Conservation (phyloP, 2,329 filamentous ascomycete genomes). For the Dactylellina cionopaga region DNA sequence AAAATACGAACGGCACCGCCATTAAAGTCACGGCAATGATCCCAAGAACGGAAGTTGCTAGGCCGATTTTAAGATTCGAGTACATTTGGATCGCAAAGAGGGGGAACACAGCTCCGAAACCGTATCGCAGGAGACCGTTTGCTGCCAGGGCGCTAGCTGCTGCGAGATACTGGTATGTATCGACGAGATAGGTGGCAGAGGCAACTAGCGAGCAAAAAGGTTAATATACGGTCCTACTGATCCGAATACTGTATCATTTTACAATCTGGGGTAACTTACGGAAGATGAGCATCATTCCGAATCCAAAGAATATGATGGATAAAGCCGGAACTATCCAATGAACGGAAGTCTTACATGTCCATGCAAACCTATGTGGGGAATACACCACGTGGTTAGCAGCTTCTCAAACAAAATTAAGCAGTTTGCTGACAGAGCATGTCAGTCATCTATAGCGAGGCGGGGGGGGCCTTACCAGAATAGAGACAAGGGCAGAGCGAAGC, state of each 20-base stretch:
- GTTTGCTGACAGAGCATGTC: neutral
- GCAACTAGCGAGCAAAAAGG: slow-evolving; percentile 18
- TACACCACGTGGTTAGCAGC: slow-evolving; percentile 10
- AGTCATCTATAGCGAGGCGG: neutral
- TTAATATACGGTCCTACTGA: slow-evolving; percentile 33
- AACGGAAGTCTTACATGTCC: slow-evolving; percentile 64
- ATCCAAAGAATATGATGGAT: slow-evolving; percentile 69
- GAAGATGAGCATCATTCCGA: slow-evolving; percentile 71
- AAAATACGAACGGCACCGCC: slow-evolving; percentile 68
- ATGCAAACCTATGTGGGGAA: slow-evolving; percentile 64
- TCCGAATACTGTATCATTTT: slow-evolving; percentile 20
- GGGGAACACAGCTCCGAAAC: slow-evolving; percentile 69
- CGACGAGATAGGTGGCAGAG: slow-evolving; percentile 65
- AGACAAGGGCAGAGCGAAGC: slow-evolving; percentile 66
- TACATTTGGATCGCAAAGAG: slow-evolving; percentile 70
- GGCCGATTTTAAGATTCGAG: slow-evolving; percentile 60
- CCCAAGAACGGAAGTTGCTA: slow-evolving; percentile 62
- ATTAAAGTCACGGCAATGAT: slow-evolving; percentile 65
- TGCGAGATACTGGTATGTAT: slow-evolving; percentile 68
- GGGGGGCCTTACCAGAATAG: slow-evolving; percentile 65
- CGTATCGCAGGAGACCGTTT: slow-evolving; percentile 69
- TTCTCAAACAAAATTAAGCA: neutral
- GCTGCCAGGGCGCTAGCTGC: slow-evolving; percentile 71
- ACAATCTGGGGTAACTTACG: slow-evolving; percentile 60
- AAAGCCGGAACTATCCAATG: slow-evolving; percentile 67